phyloP scores from a whole-genome alignment of 805 yeast species.

The Nakazawaea ambrosiae region DNA sequence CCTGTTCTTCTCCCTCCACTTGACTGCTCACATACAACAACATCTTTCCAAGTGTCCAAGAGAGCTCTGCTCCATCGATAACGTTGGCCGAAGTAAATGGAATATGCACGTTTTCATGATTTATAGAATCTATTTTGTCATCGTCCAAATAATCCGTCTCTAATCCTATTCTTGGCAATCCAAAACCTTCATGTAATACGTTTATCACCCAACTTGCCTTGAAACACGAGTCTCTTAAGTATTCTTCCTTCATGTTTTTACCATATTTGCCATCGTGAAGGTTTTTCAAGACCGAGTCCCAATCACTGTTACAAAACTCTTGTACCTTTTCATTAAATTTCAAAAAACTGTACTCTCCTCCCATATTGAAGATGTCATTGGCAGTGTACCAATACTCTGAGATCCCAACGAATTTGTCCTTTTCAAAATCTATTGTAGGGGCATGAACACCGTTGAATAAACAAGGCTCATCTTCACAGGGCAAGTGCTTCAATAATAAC shows the following conservation, averaged over 20 bases:
- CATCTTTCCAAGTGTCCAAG: conserved; percentile 94
- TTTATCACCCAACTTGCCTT: conserved; percentile 93
- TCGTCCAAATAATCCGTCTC: conserved; percentile 30
- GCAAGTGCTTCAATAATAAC: conserved; percentile 64
- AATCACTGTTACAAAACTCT: conserved; percentile 68
- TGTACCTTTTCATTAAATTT: conserved; percentile 60
- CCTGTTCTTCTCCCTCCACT: conserved; percentile 26
- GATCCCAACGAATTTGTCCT: conserved; percentile 84
- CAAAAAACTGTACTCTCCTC: conserved; percentile 80
- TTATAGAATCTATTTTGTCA: conserved; percentile 20
- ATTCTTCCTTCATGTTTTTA: conserved; percentile 46
- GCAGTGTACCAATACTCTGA: conserved; percentile 98
- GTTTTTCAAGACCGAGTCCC: conserved; percentile 49
- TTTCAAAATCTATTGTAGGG: conserved; percentile 73
- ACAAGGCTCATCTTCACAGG: conserved; percentile 86
- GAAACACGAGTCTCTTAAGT: conserved; percentile 75
- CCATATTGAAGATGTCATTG: conserved; percentile 80
- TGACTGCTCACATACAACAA: conserved; percentile 75
- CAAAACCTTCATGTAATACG: conserved; percentile 87
- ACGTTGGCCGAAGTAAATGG: conserved; percentile 80
- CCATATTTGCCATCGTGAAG: conserved; percentile 49
- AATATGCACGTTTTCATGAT: conserved; percentile 27
- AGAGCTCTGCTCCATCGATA: conserved; percentile 76
- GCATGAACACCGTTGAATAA: conserved; percentile 93
- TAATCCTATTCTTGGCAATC: conserved; percentile 64